Conservation (phyloP, 345 rosid genomes). For the Syzygium jambos region DNA sequence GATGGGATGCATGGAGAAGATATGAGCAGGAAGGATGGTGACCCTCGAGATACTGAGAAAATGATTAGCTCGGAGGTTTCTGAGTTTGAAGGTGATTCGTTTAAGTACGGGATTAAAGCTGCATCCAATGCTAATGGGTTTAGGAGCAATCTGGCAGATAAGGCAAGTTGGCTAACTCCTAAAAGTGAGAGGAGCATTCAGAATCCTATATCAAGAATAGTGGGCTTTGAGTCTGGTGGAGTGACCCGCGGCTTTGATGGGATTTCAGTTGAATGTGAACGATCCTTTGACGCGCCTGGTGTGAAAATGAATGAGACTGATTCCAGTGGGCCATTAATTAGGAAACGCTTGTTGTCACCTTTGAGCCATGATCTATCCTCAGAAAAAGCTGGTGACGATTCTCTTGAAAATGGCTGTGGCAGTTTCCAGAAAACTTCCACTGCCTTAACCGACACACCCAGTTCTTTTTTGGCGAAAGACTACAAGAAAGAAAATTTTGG, state of each 20-base stretch:
- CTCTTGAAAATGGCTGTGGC: slow-evolving; percentile 43
- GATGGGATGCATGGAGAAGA: slow-evolving; percentile 38
- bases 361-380: slow-evolving; percentile 44
- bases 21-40: slow-evolving; percentile 13
- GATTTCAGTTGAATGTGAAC: slow-evolving; percentile 17
- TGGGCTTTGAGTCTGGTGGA: slow-evolving; percentile 62
- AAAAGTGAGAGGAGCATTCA: slow-evolving; percentile 21
- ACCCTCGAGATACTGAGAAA: slow-evolving; percentile 40
- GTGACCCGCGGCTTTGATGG: slow-evolving; percentile 18
- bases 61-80: slow-evolving; percentile 39
- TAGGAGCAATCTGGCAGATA: slow-evolving; percentile 26
- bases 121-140: slow-evolving; percentile 35
- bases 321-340: slow-evolving; percentile 45
- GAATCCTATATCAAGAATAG: slow-evolving; percentile 60
- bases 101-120: slow-evolving; percentile 18
- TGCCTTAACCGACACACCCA: slow-evolving; percentile 13
- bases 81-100: slow-evolving; percentile 31
- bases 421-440: slow-evolving; percentile 28
- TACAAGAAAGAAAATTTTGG: slow-evolving; percentile 49
- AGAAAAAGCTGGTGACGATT: slow-evolving; percentile 43
- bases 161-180: slow-evolving; percentile 19
- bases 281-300: slow-evolving; percentile 20
- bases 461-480: slow-evolving; percentile 34
- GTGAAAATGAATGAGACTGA: slow-evolving; percentile 28
- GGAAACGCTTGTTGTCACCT: slow-evolving; percentile 73